Conservation (phyloP, 2,329 filamentous ascomycete species). For the Ascomycota sp. region DNA sequence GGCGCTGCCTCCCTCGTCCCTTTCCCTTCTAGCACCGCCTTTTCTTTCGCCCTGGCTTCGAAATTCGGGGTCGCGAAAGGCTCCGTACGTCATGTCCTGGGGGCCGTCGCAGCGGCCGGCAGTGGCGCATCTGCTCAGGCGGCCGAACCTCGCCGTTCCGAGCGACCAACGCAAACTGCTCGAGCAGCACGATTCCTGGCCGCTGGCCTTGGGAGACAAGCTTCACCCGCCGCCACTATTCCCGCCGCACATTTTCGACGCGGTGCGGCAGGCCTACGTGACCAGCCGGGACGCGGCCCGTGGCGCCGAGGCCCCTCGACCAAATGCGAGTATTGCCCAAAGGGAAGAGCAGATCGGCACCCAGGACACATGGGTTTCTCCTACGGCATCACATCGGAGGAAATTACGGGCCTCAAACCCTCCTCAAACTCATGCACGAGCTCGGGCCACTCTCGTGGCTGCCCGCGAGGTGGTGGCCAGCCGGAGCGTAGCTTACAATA, state of each 20-base stretch:
- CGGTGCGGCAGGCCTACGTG: slow-evolving; percentile 8
- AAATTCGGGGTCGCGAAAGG: too few species aligned
- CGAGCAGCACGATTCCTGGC: slow-evolving; percentile 16
- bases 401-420: too few species aligned
- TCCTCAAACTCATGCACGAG: too few species aligned
- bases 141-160: slow-evolving; percentile 13
- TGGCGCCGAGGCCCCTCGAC: neutral
- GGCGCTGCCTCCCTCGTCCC: too few species aligned
- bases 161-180: slow-evolving; percentile 18
- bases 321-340: neutral
- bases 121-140: slow-evolving; percentile 8
- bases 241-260: slow-evolving; percentile 15
- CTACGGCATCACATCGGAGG: too few species aligned
- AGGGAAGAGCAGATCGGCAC: neutral
- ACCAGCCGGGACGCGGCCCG: neutral
- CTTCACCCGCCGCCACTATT: slow-evolving; percentile 11
- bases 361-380: too few species aligned
- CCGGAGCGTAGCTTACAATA: too few species aligned
- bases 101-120: slow-evolving; percentile 6
- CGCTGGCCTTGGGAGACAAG: slow-evolving; percentile 6
- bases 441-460: too few species aligned
- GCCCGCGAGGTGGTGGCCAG: too few species aligned
- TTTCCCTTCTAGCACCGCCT: too few species aligned
- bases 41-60: too few species aligned
- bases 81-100: too few species aligned